A percentile compares a stretch with the other conserved stretches of the same genome.
These are phyloP conservation scores for Pythium pyrilobum DNA, from an alignment of 352 stramenopile genomes.

Conservation along the genomic window DNA sequence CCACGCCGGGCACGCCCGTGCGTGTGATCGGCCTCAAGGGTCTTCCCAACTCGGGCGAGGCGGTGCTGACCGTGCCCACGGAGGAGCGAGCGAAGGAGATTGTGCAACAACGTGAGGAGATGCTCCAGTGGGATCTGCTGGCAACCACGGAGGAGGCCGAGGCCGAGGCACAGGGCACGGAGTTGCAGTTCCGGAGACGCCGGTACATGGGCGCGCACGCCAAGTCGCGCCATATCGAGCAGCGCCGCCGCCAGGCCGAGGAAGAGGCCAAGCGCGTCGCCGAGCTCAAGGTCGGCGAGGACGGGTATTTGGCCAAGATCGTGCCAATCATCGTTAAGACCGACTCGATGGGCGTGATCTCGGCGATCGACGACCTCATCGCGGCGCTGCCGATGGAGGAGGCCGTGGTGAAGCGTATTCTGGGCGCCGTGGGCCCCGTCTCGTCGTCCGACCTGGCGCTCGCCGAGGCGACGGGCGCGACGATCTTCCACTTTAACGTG, in stretches of 20 bases:
- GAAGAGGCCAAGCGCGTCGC: slow-evolving; percentile 71
- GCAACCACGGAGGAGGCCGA: slow-evolving; percentile 51
- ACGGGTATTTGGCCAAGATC: slow-evolving; percentile 88
- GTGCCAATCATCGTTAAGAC: slow-evolving; percentile 98
- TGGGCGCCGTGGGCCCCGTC: slow-evolving; percentile 75
- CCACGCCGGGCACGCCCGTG: slow-evolving; percentile 88
- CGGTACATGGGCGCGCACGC: slow-evolving; percentile 44
- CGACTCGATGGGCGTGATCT: slow-evolving; percentile 96
- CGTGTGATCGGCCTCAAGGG: slow-evolving; percentile 85
- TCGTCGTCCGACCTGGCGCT: slow-evolving; percentile 81
- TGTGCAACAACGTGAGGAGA: slow-evolving; percentile 55
- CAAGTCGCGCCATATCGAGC: slow-evolving; percentile 67
- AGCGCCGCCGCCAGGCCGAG: slow-evolving; percentile 54
- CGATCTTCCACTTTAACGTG: slow-evolving; percentile 89
- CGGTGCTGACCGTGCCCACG: slow-evolving; percentile 62
- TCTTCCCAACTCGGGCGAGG: slow-evolving; percentile 69
- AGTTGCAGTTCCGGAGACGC: slow-evolving; percentile 26
- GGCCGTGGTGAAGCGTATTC: slow-evolving; percentile 77
- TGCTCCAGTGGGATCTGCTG: slow-evolving; percentile 76
- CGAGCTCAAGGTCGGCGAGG: slow-evolving; percentile 58
- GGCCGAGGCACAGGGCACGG: slow-evolving; percentile 25
- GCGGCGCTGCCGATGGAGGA: slow-evolving; percentile 62
- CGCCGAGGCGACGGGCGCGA: slow-evolving; percentile 73
- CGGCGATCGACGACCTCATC: slow-evolving; percentile 89
- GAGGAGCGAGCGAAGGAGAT: slow-evolving; percentile 82